Percentiles rank a stretch among this genome's conserved stretches.
Evolutionary conservation across 495 filamentous ascomycete genomes (phyloP).

Genomic region (Neurospora cerealis): DNA sequence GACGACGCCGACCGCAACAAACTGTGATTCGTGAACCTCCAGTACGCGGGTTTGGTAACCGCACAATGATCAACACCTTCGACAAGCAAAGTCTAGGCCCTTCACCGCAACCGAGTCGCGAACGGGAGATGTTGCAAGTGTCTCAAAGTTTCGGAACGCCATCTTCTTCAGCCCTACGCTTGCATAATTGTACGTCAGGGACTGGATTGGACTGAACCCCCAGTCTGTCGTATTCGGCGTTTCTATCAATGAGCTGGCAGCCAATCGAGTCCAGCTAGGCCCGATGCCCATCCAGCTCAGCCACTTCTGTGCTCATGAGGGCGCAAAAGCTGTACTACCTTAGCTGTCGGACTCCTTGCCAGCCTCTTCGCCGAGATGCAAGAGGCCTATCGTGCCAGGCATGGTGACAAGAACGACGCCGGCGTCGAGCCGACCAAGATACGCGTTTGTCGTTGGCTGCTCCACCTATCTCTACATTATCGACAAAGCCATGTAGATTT

Average conservation of each 20-base stretch:
- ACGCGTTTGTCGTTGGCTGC: neutral
- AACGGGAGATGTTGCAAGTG: neutral
- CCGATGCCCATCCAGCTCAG: neutral
- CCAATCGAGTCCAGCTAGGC: neutral
- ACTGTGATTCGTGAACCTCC: neutral
- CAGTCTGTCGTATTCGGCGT: neutral
- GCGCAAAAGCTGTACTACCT: neutral
- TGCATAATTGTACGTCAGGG: too few species aligned
- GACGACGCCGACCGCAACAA: neutral
- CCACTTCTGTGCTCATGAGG: neutral
- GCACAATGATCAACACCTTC: neutral
- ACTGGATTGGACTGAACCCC: neutral
- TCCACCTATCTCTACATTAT: neutral
- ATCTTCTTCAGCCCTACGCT: neutral
- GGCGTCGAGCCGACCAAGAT: too few species aligned
- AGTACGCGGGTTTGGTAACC: neutral
- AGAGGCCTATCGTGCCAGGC: too few species aligned
- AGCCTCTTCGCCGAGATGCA: too few species aligned
- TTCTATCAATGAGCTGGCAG: neutral
- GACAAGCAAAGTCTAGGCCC: neutral
- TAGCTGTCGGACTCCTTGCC: neutral
- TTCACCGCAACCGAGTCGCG: neutral
- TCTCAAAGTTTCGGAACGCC: neutral
- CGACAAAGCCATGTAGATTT: neutral
- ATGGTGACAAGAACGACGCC: too few species aligned